Evolutionary conservation across 1,284 basidiomycete species (phyloP).

Genomic region (Coniferiporia weirii): DNA sequence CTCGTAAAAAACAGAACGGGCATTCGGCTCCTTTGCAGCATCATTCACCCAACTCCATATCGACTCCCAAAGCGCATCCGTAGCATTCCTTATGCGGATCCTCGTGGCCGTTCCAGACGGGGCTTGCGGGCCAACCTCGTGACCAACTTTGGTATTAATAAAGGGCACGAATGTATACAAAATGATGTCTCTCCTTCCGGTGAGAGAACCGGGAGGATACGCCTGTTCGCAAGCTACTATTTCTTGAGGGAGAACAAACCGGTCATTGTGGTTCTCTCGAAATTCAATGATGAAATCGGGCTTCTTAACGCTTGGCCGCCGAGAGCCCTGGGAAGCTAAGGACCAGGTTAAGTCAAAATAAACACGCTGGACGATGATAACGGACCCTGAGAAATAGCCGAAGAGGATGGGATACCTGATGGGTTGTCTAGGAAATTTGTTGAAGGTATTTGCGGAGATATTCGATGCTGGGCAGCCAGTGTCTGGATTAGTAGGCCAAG

Average conservation of each 20-base stretch:
- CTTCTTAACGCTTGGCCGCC: conserved; percentile 32
- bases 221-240: conserved; percentile 41
- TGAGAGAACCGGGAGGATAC: neutral
- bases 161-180: conserved; percentile 14
- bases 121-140: neutral
- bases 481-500: conserved; percentile 62
- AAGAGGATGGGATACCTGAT: neutral
- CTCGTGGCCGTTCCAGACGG: neutral
- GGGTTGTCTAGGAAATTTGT: neutral
- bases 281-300: conserved; percentile 71
- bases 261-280: conserved; percentile 51
- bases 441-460: neutral
- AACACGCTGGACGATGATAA: neutral
- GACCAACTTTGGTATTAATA: neutral
- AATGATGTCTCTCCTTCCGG: conserved; percentile 11
- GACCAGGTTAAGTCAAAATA: neutral
- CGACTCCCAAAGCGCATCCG: conserved; percentile 4
- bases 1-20: conserved; percentile 8
- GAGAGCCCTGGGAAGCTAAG: neutral
- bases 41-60: conserved; percentile 14
- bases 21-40: conserved; percentile 5
- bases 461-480: conserved; percentile 25
- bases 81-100: conserved; percentile 2
- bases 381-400: neutral
- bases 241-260: conserved; percentile 61